A percentile compares a stretch with the other conserved stretches of the same genome.
These are phyloP conservation scores for Aspergillus wentii DNA, from an alignment of 495 filamentous ascomycete genomes.

Conservation along the genomic window DNA sequence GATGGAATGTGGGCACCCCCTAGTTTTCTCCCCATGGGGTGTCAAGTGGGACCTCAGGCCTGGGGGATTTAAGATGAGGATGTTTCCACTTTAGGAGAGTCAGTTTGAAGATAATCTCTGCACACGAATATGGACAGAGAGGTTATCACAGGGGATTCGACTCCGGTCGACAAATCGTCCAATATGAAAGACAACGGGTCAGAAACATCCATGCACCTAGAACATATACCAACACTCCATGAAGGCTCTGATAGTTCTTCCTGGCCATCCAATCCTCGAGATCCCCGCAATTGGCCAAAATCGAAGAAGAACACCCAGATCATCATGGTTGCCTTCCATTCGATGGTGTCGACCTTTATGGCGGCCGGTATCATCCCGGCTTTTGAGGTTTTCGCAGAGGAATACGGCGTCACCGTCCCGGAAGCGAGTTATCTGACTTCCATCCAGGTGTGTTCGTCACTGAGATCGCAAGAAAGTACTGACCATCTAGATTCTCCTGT, in stretches of 20 bases:
- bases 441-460: constrained; percentile 15
- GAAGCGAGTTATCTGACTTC: constrained; percentile 27
- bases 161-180: no score
- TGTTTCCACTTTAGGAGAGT: no score
- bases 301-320: constrained; percentile 32
- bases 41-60: no score
- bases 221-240: constrained; percentile 8
- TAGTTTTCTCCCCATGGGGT: no score
- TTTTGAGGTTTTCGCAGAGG: constrained; percentile 21
- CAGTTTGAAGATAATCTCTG: no score
- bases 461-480: background rate
- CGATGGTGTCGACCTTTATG: constrained; percentile 29
- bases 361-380: constrained; percentile 30
- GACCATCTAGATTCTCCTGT: constrained; percentile 20
- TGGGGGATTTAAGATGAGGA: no score
- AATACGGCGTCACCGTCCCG: constrained; percentile 19
- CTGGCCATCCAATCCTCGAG: constrained; percentile 5
- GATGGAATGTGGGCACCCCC: no score
- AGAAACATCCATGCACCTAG: constrained; percentile 13
- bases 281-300: constrained; percentile 22
- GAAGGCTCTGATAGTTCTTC: constrained; percentile 1
- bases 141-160: no score
- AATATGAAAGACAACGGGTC: no score
- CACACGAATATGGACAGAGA: no score
- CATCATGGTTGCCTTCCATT: constrained; percentile 33